phyloP scores from a whole-genome alignment of 441 rosid species.

The Erodium chrysanthum region DNA sequence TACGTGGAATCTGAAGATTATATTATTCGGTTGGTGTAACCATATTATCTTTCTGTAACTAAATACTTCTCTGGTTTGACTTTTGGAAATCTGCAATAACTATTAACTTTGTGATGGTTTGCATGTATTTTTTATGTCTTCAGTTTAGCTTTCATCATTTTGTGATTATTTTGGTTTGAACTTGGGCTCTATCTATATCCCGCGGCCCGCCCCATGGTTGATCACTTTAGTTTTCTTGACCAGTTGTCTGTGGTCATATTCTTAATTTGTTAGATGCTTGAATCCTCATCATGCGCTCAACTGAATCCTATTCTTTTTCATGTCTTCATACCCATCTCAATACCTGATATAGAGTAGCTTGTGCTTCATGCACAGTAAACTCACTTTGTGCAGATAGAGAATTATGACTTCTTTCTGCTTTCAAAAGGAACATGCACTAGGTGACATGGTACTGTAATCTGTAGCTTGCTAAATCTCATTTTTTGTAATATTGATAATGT shows the following conservation, averaged over 20 bases:
- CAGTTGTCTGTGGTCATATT: no score
- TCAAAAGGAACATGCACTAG: background rate
- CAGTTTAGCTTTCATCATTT: no score
- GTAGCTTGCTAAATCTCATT: background rate
- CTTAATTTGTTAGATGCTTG: background rate
- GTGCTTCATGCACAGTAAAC: background rate
- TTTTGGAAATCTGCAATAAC: background rate
- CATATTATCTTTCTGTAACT: slow-evolving; percentile 18
- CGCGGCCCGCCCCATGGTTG: no score
- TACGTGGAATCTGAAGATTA: slow-evolving; percentile 72
- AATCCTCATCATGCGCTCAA: background rate
- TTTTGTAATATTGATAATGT: background rate
- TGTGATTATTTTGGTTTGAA: no score
- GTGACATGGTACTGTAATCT: background rate
- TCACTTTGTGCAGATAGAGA: background rate
- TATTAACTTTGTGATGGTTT: background rate
- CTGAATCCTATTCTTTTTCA: background rate
- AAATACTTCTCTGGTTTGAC: background rate
- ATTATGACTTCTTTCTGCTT: background rate
- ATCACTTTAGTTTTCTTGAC: no score
- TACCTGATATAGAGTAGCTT: background rate
- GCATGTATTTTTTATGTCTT: no score
- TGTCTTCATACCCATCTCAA: background rate
- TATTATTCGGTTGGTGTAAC: slow-evolving; percentile 71
- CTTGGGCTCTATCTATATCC: no score